Base-by-base conservation (phyloP, 768 basidiomycete genomes). In the Pleurotus tuber-regium region DNA sequence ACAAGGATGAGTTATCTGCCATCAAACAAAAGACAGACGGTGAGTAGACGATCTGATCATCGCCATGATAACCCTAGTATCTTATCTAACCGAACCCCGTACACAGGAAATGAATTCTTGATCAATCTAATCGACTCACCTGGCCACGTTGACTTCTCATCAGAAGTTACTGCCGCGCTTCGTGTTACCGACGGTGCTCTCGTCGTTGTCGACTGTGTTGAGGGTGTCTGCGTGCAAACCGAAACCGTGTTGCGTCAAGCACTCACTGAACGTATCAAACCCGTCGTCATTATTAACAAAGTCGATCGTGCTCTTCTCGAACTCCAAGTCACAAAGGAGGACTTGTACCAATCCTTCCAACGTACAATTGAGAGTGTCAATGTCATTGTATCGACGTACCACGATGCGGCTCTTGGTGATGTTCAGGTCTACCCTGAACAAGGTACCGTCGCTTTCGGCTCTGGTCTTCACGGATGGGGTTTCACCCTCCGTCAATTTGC, bases 101-200 rank as follows among this genome's bases (percentile, higher is more conserved):
- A 30, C 50, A 33, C 54, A 86, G 93, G 94, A 58, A 79, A 84
- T 67, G 92, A 98, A 70, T 99, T 99, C 83, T 83, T 99, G 82
- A 98, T 99, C 81, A 99, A 99, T 77, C 76, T 99, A 76, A 98
- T 99, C 78, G 97, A 99, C 70, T 98, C 95, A 6, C 97, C 97
- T 49, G 97, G 97, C 63, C 97, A 99, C 84, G 97, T 99, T 72
- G 97, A 99, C 72, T 99, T 99, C 81, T 99, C 97, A 28, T 98
- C 97, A 47, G 97, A 99, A 74, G 97, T 99, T 63, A 99, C 97
- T 2, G 97, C 97, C 56, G 97, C 97, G 59, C 92, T 99, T 67
- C 97, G 97, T 77, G 97, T 99, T 65, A 99, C 97, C 57, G 97
- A 99, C 59, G 97, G 96, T 79, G 97, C 97, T 54, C 89, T 99